phyloP scores from a whole-genome alignment of 371 early-diverging fungal genomes.

The Phascolomyces articulosus region DNA sequence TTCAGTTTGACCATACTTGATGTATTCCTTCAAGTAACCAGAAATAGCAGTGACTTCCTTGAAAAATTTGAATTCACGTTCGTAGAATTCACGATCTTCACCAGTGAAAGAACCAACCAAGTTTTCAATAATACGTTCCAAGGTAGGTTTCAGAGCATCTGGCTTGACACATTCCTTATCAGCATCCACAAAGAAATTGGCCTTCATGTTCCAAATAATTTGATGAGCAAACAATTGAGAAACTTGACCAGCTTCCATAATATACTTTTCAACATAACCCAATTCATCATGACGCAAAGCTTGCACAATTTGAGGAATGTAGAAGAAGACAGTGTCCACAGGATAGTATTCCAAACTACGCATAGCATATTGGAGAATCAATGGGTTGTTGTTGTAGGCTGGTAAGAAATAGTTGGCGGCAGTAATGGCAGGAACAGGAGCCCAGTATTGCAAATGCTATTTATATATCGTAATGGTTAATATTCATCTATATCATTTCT shows the following conservation, averaged over 20 bases:
- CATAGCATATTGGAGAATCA: constrained; percentile 93
- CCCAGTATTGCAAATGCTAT: constrained; percentile 90
- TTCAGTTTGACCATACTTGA: constrained; percentile 92
- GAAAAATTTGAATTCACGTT: constrained; percentile 96
- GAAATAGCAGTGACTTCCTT: constrained; percentile 95
- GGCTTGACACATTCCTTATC: constrained; percentile 79
- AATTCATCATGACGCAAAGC: constrained; percentile 87
- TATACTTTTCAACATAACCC: constrained; percentile 93
- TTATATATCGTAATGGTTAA: too few species aligned
- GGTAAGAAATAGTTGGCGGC: constrained; percentile 83
- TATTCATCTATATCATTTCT: too few species aligned
- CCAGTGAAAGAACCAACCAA: constrained; percentile 83
- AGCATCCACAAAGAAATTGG: constrained; percentile 88
- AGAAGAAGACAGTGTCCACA: constrained; percentile 95
- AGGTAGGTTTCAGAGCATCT: constrained; percentile 81
- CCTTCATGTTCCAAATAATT: constrained; percentile 99
- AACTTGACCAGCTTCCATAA: constrained; percentile 88
- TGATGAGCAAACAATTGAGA: constrained; percentile 98
- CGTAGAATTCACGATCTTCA: constrained; percentile 87
- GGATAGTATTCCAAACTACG: constrained; percentile 88
- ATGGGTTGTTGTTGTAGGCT: constrained; percentile 73
- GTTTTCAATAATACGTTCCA: constrained; percentile 86
- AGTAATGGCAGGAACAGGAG: constrained; percentile 88
- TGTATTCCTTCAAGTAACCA: constrained; percentile 94
- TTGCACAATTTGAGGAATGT: constrained; percentile 99